Percentiles rank a stretch among this genome's conserved stretches.
These are phyloP conservation scores for Penicillium olsonii DNA, from an alignment of 2,329 filamentous ascomycete species.

Conservation along the genomic window DNA sequence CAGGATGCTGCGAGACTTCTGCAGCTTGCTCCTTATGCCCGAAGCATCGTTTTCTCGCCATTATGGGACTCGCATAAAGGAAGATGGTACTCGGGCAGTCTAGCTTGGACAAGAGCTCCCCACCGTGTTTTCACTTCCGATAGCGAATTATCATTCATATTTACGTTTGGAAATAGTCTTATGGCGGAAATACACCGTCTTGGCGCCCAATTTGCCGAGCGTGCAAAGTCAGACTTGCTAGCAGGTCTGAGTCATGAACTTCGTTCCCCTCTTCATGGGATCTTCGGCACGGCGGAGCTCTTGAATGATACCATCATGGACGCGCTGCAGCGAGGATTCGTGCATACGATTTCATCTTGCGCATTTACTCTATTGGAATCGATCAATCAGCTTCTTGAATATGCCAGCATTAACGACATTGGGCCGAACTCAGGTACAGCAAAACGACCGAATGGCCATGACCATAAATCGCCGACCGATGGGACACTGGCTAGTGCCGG, in stretches of 20 bases:
- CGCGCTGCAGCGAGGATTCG: constrained; percentile 24
- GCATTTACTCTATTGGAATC: constrained; percentile 44
- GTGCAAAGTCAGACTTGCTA: constrained; percentile 33
- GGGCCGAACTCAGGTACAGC: background rate
- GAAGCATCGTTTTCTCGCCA: constrained; percentile 28
- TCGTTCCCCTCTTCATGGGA: constrained; percentile 34
- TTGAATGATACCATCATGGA: constrained; percentile 24
- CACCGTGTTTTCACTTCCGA: constrained; percentile 19
- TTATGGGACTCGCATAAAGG: constrained; percentile 31
- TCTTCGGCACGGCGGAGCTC: constrained; percentile 29
- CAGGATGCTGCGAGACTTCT: constrained; percentile 14
- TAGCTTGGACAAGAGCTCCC: constrained; percentile 24
- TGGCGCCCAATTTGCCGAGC: constrained; percentile 25
- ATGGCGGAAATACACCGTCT: constrained; percentile 29
- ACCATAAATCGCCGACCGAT: too few species aligned
- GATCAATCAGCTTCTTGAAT: constrained; percentile 35
- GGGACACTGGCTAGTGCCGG: too few species aligned
- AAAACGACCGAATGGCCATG: too few species aligned
- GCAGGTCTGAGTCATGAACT: constrained; percentile 34
- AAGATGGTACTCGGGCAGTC: constrained; percentile 25
- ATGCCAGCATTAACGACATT: constrained; percentile 26
- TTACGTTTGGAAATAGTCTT: constrained; percentile 28
- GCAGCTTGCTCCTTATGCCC: constrained; percentile 16
- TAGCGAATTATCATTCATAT: constrained; percentile 25
- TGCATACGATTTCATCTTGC: constrained; percentile 37